phyloP scores from a whole-genome alignment of 257 asterid species.

The Dorcoceras hygrometricum region DNA sequence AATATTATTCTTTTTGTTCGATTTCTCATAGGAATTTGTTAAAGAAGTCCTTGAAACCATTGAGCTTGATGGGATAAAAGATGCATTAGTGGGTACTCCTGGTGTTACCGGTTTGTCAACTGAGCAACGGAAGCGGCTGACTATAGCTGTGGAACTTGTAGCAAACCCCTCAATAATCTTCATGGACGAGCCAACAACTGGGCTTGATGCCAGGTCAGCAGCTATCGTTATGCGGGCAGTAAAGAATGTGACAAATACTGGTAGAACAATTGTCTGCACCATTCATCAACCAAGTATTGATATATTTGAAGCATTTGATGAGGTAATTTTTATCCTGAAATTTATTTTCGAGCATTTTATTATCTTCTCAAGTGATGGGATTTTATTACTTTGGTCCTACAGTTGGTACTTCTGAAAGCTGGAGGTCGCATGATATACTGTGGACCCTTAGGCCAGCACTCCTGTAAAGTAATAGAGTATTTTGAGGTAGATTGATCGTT shows the following conservation, averaged over 20 bases:
- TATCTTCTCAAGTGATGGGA: background rate
- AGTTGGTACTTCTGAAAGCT: conserved; percentile 29
- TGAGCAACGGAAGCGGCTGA: conserved; percentile 35
- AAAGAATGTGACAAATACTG: conserved; percentile 31
- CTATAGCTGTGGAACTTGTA: conserved; percentile 37
- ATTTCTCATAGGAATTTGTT: conserved; percentile 28
- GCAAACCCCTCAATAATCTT: conserved; percentile 36
- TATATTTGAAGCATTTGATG: conserved; percentile 36
- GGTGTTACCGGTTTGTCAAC: conserved; percentile 33
- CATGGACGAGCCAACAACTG: conserved; percentile 36
- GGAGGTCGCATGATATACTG: conserved; percentile 30
- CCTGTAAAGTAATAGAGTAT: conserved; percentile 24
- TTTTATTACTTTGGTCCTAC: background rate
- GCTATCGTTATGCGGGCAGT: conserved; percentile 36
- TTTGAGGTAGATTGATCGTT: conserved; percentile 23
- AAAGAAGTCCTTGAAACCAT: conserved; percentile 33
- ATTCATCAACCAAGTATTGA: conserved; percentile 36
- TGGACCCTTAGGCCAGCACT: conserved; percentile 30
- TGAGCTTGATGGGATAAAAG: conserved; percentile 40
- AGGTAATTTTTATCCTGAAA: conserved; percentile 18
- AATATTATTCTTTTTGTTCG: background rate
- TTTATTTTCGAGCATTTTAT: no score
- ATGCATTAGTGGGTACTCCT: conserved; percentile 26
- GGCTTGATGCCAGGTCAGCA: conserved; percentile 35
- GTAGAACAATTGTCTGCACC: conserved; percentile 37